Evolutionary conservation across 1,139 yeast species (phyloP).

Genomic region (Pichia sp.): DNA sequence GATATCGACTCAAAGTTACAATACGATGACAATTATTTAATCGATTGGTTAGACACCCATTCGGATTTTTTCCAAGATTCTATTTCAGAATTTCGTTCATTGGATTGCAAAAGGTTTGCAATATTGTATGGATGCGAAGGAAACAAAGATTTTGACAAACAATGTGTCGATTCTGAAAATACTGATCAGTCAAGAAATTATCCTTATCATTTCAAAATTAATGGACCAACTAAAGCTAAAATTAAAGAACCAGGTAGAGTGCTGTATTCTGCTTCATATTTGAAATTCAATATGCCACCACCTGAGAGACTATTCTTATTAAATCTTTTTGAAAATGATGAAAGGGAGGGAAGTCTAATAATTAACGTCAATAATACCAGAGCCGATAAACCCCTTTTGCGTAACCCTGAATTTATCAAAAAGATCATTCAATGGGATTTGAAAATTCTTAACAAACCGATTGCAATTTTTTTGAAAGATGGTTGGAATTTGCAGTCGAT

Average conservation of each 20-base stretch:
- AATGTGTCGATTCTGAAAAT: constrained; percentile 10
- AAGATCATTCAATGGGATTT: constrained; percentile 12
- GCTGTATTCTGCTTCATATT: constrained; percentile 21
- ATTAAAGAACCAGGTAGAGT: constrained; percentile 21
- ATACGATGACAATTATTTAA: constrained; percentile 13
- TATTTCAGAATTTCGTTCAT: constrained; percentile 6
- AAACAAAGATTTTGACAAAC: constrained; percentile 6
- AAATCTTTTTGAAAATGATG: constrained; percentile 19
- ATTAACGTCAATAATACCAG: constrained; percentile 12
- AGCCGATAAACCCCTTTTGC: background rate
- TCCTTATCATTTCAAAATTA: constrained; percentile 18
- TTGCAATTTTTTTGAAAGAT: constrained; percentile 9
- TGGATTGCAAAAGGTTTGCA: constrained; percentile 17
- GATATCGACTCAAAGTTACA: constrained; percentile 19
- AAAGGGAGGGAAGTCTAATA: constrained; percentile 14
- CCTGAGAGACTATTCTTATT: constrained; percentile 23
- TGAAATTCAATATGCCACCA: constrained; percentile 19
- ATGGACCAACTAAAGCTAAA: constrained; percentile 10
- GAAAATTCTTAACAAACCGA: background rate
- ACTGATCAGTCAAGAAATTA: constrained; percentile 1
- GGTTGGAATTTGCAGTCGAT: constrained; percentile 12
- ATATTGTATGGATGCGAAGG: constrained; percentile 16
- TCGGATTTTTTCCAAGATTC: constrained; percentile 4
- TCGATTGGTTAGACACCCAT: constrained; percentile 13
- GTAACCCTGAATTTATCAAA: constrained; percentile 8